phyloP scores from a whole-genome alignment of 148 eudicot species.

The Pouteria glomerata region DNA sequence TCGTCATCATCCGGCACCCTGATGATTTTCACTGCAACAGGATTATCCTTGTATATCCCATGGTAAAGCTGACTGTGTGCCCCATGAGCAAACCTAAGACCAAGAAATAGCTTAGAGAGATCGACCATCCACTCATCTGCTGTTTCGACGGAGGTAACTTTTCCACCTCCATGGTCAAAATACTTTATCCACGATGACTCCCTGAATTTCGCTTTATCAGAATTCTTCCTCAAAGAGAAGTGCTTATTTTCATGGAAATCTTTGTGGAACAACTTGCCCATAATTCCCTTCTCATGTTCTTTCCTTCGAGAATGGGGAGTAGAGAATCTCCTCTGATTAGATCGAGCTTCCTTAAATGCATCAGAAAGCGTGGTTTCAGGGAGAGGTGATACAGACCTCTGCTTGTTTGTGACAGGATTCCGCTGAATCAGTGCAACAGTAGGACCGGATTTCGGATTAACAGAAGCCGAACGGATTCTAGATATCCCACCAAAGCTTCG shows the following conservation, averaged over 20 bases:
- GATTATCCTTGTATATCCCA: constrained; percentile 66
- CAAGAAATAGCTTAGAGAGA: constrained; percentile 67
- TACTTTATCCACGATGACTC: constrained; percentile 70
- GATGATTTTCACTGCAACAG: constrained; percentile 82
- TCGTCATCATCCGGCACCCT: constrained; percentile 81
- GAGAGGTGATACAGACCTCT: constrained; percentile 59
- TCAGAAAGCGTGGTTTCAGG: constrained; percentile 50
- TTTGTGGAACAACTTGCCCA: constrained; percentile 26
- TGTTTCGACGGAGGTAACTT: constrained; percentile 65
- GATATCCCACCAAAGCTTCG: constrained; percentile 30
- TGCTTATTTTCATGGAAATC: constrained; percentile 32
- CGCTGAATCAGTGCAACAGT: constrained; percentile 25
- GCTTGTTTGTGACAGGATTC: constrained; percentile 41
- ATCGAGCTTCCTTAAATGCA: constrained; percentile 69
- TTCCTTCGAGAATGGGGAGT: constrained; percentile 60
- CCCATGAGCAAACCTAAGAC: constrained; percentile 82
- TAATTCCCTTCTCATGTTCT: constrained; percentile 40
- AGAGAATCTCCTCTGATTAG: constrained; percentile 50
- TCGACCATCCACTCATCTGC: constrained; percentile 71
- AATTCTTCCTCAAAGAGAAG: constrained; percentile 37
- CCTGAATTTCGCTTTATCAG: constrained; percentile 44
- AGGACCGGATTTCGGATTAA: constrained; percentile 18
- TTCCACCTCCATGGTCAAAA: constrained; percentile 71
- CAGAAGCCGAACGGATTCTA: constrained; percentile 26
- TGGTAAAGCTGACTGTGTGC: constrained; percentile 79